These are phyloP conservation scores for Heteromeles arbutifolia DNA, from an alignment of 306 rosid species.

Conservation along the genomic window DNA sequence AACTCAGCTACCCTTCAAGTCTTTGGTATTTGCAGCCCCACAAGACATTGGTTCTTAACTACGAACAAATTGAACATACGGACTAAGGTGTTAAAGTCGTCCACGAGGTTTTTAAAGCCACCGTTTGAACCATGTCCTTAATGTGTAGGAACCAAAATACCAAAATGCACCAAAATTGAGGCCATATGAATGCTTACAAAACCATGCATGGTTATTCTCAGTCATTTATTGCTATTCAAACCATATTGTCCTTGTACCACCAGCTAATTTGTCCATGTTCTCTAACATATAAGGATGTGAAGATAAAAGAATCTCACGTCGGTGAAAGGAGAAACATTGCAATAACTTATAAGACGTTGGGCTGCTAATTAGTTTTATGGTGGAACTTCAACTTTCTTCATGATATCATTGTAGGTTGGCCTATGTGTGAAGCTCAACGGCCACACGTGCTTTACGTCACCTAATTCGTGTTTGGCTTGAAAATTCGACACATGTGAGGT, in stretches of 20 bases:
- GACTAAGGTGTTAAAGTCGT: background rate
- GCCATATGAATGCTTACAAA: slow-evolving; percentile 19
- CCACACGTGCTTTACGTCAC: no score
- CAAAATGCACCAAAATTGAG: slow-evolving; percentile 26
- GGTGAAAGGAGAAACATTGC: no score
- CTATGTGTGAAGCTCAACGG: no score
- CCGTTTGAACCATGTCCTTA: slow-evolving; percentile 25
- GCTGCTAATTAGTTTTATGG: no score
- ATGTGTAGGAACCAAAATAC: slow-evolving; percentile 32
- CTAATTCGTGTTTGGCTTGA: no score
- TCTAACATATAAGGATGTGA: background rate
- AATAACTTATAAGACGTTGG: no score
- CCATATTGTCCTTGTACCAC: slow-evolving; percentile 14
- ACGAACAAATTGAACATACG: background rate
- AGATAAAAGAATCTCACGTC: no score
- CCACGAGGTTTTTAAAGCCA: background rate
- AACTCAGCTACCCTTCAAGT: background rate
- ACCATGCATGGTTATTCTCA: slow-evolving; percentile 16
- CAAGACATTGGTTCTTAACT: background rate
- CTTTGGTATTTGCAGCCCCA: background rate
- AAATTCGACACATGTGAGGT: no score
- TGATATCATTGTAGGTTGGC: no score
- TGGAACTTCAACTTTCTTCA: no score
- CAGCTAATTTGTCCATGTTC: background rate
- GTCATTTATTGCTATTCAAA: slow-evolving; percentile 29